These are phyloP conservation scores for Pythium guiyangense DNA, from an alignment of 352 stramenopile species.

Conservation along the genomic window DNA sequence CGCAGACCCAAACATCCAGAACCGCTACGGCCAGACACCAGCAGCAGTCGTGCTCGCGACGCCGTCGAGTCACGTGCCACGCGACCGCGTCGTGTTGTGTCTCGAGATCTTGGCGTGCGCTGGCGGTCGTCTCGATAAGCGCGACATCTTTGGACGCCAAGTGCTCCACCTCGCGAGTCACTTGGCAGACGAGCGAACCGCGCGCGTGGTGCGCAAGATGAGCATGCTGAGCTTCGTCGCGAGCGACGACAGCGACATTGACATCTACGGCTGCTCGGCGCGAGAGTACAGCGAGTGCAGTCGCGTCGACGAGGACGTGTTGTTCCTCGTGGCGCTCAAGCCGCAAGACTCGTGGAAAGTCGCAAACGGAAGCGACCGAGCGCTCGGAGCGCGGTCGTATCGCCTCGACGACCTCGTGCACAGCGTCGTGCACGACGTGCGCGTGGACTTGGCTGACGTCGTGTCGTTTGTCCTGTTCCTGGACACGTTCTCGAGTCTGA, in stretches of 20 bases:
- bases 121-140: conserved; percentile 40
- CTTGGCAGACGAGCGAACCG: conserved; percentile 28
- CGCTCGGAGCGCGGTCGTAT: conserved; percentile 15
- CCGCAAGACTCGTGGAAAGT: conserved; percentile 19
- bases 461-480: conserved; percentile 69
- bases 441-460: conserved; percentile 55
- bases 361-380: conserved; percentile 3
- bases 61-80: conserved; percentile 10
- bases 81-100: conserved; percentile 31
- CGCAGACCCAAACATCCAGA: conserved; percentile 53
- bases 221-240: conserved; percentile 14
- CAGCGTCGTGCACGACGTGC: conserved; percentile 23
- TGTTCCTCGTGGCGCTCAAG: conserved; percentile 26
- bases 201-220: conserved; percentile 26
- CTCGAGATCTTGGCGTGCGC: conserved; percentile 48
- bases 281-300: conserved; percentile 41
- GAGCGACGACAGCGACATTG: conserved; percentile 21
- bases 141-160: conserved; percentile 64
- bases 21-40: conserved; percentile 69
- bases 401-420: conserved; percentile 30
- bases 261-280: conserved; percentile 65
- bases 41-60: conserved; percentile 43
- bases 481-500: conserved; percentile 60
- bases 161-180: conserved; percentile 49
- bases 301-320: conserved; percentile 20